A percentile compares a stretch with the other conserved stretches of the same genome.
These are phyloP conservation scores for Penicillium paxilli DNA, from an alignment of 495 filamentous ascomycete genomes.

Conservation along the genomic window DNA sequence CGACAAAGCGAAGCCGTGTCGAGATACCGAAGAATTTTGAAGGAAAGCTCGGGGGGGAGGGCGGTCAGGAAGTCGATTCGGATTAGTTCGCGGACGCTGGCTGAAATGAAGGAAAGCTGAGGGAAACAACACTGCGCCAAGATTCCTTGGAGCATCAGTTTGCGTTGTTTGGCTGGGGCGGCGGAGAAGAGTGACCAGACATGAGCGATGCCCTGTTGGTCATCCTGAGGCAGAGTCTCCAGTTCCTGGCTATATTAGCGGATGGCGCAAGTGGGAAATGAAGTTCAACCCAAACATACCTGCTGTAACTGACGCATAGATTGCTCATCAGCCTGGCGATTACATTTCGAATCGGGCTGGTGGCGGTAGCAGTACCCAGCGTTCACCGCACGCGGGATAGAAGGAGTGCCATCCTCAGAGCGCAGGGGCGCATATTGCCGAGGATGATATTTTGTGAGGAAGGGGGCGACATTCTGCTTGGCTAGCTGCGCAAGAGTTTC, in stretches of 20 bases:
- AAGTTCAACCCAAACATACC: constrained; percentile 43
- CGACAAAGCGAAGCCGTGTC: constrained; percentile 97
- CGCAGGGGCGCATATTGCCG: constrained; percentile 73
- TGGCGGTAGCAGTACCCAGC: constrained; percentile 97
- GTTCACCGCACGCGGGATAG: constrained; percentile 52
- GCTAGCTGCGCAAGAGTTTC: constrained; percentile 48
- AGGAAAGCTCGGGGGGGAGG: constrained; percentile 84
- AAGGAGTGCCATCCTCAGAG: constrained; percentile 29
- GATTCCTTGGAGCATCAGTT: constrained; percentile 93
- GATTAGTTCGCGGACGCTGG: constrained; percentile 84
- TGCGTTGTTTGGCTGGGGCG: constrained; percentile 87
- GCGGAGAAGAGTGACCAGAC: constrained; percentile 97
- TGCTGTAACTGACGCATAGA: constrained; percentile 93
- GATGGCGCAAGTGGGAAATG: not conserved
- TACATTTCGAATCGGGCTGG: constrained; percentile 89
- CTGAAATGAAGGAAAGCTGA: constrained; percentile 88
- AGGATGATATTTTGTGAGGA: constrained; percentile 83
- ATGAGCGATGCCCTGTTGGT: constrained; percentile 92
- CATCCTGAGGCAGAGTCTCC: constrained; percentile 73
- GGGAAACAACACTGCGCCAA: constrained; percentile 96
- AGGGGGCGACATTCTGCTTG: constrained; percentile 68
- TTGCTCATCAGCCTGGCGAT: constrained; percentile 86
- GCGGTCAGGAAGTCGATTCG: constrained; percentile 93
- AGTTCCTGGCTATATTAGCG: constrained; percentile 59
- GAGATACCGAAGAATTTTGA: constrained; percentile 89